Conservation (phyloP, 129 eudicot genomes). For the Flaveria brownii region DNA sequence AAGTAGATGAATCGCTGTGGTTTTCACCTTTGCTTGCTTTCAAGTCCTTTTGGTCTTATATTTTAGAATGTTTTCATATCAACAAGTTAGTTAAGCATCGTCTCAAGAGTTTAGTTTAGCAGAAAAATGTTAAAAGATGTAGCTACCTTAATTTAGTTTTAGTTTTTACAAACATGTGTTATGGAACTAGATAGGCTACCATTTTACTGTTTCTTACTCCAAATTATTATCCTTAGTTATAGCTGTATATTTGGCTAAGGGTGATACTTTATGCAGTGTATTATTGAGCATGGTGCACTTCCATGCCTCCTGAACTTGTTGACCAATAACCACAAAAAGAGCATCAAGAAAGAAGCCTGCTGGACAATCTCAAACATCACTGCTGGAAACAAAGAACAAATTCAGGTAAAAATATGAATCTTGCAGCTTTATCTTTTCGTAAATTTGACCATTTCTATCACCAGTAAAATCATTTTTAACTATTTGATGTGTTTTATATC, state of each 20-base stretch:
- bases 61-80: background rate
- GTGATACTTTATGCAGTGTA: constrained; percentile 44
- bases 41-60: background rate
- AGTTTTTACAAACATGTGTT: background rate
- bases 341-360: constrained; percentile 97
- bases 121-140: constrained; percentile 4
- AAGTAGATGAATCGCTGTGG: background rate
- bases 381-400: constrained; percentile 92
- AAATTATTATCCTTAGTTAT: background rate
- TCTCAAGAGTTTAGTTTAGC: constrained; percentile 15
- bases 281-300: constrained; percentile 83
- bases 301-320: constrained; percentile 74
- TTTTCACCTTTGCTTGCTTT: background rate
- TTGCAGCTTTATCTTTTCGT: constrained; percentile 8
- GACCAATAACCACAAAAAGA: constrained; percentile 86
- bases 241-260: constrained; percentile 1
- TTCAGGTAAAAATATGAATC: constrained; percentile 52
- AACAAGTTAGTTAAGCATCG: background rate
- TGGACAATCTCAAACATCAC: constrained; percentile 97
- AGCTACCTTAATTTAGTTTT: background rate
- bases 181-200: background rate
- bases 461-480: constrained; percentile 3
- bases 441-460: background rate
- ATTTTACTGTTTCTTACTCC: background rate
- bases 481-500: background rate